Evolutionary conservation across 768 basidiomycete species (phyloP).

Genomic region (Mycena epipterygia): DNA sequence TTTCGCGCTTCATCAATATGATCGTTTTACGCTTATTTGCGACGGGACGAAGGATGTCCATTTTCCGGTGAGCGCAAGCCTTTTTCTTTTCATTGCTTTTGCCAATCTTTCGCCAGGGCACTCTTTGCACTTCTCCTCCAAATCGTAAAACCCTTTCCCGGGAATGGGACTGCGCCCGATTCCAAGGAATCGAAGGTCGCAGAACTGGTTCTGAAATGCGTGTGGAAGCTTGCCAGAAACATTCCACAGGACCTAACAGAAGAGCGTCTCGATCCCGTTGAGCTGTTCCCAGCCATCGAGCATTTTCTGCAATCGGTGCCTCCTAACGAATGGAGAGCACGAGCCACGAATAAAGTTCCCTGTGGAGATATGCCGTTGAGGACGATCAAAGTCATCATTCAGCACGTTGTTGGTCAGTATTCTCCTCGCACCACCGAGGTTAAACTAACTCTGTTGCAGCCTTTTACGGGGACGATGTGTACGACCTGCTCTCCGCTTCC

Average conservation of each 20-base stretch:
- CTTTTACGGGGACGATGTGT: slow-evolving; percentile 90
- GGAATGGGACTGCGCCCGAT: slow-evolving; percentile 76
- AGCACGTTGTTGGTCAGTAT: slow-evolving; percentile 93
- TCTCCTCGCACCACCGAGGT: neutral
- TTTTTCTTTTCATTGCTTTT: slow-evolving; percentile 23
- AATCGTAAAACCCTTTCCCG: slow-evolving; percentile 87
- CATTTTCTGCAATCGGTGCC: slow-evolving; percentile 94
- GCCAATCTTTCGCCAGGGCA: slow-evolving; percentile 58
- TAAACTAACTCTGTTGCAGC: slow-evolving; percentile 55
- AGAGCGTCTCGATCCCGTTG: slow-evolving; percentile 84
- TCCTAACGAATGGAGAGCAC: slow-evolving; percentile 95
- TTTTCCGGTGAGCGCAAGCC: slow-evolving; percentile 78
- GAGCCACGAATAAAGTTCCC: slow-evolving; percentile 91
- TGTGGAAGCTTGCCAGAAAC: slow-evolving; percentile 97
- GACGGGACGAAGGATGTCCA: slow-evolving; percentile 89
- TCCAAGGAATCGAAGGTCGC: slow-evolving; percentile 91
- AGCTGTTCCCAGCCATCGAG: slow-evolving; percentile 93
- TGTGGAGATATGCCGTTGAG: slow-evolving; percentile 98
- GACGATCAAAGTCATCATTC: slow-evolving; percentile 98
- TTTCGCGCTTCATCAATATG: slow-evolving; percentile 98
- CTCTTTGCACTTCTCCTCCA: slow-evolving; percentile 87
- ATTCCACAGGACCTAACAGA: slow-evolving; percentile 93
- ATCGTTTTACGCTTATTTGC: slow-evolving; percentile 95
- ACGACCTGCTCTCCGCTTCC: slow-evolving; percentile 89
- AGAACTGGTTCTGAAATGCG: slow-evolving; percentile 94